Evolutionary conservation across 2,329 filamentous ascomycete species (phyloP).

Genomic region (Blastomyces parvus): DNA sequence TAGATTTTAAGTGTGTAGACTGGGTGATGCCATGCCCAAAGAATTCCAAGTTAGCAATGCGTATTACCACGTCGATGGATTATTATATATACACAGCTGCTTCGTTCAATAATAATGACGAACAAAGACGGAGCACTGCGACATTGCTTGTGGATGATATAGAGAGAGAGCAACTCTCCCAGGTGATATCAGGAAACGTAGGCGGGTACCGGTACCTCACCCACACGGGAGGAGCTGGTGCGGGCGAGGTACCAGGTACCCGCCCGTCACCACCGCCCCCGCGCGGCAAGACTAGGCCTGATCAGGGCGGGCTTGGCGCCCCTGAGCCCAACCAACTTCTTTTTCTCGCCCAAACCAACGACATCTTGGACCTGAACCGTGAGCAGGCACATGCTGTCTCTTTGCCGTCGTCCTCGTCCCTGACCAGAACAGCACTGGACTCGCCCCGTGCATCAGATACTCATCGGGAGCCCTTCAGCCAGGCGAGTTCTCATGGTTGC

Average conservation of each 20-base stretch:
- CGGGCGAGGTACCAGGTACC: background rate
- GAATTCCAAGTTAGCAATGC: background rate
- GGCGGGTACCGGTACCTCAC: background rate
- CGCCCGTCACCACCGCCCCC: background rate
- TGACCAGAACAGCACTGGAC: background rate
- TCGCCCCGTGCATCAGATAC: background rate
- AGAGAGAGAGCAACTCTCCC: background rate
- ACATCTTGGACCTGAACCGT: background rate
- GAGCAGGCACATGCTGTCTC: background rate
- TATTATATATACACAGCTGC: background rate
- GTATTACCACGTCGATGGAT: background rate
- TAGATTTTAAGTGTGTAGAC: background rate
- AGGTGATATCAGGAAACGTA: background rate
- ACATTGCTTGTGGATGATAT: background rate
- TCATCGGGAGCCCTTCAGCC: background rate
- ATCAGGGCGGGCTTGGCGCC: conserved; percentile 5
- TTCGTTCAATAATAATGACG: background rate
- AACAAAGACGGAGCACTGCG: too few relatives aligned
- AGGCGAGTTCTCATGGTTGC: conserved; percentile 2
- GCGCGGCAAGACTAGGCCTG: conserved; percentile 2
- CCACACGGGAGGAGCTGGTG: background rate
- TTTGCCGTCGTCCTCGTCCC: background rate
- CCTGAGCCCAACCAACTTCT: background rate
- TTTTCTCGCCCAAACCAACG: background rate
- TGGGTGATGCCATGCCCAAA: background rate